These are phyloP conservation scores for Inga laurina DNA, from an alignment of 306 rosid genomes.

Conservation along the genomic window DNA sequence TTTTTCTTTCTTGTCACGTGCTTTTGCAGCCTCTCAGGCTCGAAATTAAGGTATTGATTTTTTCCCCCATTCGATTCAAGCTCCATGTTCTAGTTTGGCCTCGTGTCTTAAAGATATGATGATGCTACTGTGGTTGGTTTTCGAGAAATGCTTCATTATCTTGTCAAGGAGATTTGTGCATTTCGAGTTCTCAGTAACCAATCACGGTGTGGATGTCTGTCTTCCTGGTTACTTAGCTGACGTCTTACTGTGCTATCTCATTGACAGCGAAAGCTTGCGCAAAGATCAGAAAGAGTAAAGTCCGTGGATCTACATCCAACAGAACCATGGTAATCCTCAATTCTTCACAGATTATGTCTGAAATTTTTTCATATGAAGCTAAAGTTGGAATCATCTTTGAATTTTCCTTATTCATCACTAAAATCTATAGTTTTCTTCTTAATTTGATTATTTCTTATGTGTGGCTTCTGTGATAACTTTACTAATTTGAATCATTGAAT, in stretches of 20 bases:
- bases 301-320: conserved; percentile 77
- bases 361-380: conserved; percentile 16
- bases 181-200: conserved; percentile 29
- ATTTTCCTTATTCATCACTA: background rate
- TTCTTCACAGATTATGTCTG: conserved; percentile 3
- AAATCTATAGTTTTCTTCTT: conserved; percentile 1
- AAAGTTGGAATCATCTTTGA: background rate
- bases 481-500: background rate
- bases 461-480: conserved; percentile 21
- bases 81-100: conserved; percentile 25
- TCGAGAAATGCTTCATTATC: conserved; percentile 27
- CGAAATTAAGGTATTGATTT: conserved; percentile 84
- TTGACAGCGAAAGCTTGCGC: conserved; percentile 60
- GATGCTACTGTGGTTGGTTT: conserved; percentile 27
- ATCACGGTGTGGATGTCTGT: background rate
- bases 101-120: background rate
- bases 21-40: conserved; percentile 97
- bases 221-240: conserved; percentile 32
- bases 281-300: conserved; percentile 72
- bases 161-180: conserved; percentile 1
- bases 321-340: conserved; percentile 73
- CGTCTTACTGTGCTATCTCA: conserved; percentile 8
- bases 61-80: conserved; percentile 11
- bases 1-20: conserved; percentile 31
- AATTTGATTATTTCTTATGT: conserved; percentile 18